These are phyloP conservation scores for Colletotrichum tropicale DNA, from an alignment of 2,329 filamentous ascomycete species.

Conservation along the genomic window DNA sequence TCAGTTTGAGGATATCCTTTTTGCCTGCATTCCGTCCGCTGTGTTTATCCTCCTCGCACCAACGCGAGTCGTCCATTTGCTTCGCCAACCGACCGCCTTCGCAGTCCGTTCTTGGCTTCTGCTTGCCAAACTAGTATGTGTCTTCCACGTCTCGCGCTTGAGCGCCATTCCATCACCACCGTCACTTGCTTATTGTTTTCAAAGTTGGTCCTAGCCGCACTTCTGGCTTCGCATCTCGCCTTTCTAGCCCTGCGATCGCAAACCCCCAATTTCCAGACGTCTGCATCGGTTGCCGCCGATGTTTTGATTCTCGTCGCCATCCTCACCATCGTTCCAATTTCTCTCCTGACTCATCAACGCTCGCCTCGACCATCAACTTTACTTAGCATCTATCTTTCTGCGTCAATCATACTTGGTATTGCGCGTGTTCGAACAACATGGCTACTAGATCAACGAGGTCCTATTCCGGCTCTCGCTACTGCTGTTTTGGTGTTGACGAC, in stretches of 20 bases:
- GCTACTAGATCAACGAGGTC: not conserved
- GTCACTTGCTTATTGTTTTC: not conserved
- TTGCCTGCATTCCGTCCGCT: conserved; percentile 22
- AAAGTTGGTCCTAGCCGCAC: conserved; percentile 1
- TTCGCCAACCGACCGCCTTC: not conserved
- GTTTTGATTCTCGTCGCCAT: conserved; percentile 20
- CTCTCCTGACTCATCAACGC: conserved; percentile 23
- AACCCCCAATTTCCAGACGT: not conserved
- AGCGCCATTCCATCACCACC: fast-evolving
- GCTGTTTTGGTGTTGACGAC: not conserved
- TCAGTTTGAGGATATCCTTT: conserved; percentile 29
- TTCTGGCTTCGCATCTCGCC: conserved; percentile 20
- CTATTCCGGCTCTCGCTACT: not conserved
- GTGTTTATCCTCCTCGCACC: conserved; percentile 23
- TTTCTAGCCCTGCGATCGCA: conserved; percentile 22
- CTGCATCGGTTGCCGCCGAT: conserved; percentile 24
- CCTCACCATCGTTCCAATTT: conserved; percentile 15
- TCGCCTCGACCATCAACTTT: conserved; percentile 28
- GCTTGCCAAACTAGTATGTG: conserved; percentile 18
- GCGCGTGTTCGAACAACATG: not conserved
- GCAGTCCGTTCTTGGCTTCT: conserved; percentile 7
- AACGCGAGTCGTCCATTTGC: not conserved
- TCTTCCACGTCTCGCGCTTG: not conserved
- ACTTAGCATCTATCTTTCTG: conserved; percentile 25
- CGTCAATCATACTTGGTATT: conserved; percentile 19